Percentiles rank a stretch among this genome's conserved stretches.
Conservation (phyloP, 345 rosid species). For the Acer campestre region DNA sequence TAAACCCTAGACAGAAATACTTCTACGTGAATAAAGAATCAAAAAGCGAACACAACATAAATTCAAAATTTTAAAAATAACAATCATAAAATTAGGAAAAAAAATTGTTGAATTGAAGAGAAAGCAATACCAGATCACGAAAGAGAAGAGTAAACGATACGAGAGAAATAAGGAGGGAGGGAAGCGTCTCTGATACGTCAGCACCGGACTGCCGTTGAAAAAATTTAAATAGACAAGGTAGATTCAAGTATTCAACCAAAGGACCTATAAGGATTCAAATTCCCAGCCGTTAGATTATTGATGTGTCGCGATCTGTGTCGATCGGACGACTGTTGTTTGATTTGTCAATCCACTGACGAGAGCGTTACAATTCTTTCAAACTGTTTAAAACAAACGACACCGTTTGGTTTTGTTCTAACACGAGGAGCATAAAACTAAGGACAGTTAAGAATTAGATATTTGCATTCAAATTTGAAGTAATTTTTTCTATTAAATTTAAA, state of each 20-base stretch:
- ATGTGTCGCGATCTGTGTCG: no score
- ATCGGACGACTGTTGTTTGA: constrained; percentile 16
- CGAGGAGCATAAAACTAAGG: no score
- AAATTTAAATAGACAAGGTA: neutral
- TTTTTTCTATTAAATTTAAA: neutral
- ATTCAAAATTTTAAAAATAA: neutral
- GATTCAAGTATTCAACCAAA: neutral
- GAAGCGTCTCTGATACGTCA: constrained; percentile 38
- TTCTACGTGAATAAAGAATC: neutral
- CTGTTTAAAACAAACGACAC: neutral
- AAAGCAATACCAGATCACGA: constrained; percentile 41
- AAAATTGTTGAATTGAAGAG: neutral
- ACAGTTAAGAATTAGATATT: no score
- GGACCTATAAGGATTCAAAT: neutral
- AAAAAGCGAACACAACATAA: neutral
- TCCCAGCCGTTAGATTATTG: constrained; percentile 37
- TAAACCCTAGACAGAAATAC: constrained; percentile 5
- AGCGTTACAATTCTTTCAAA: neutral
- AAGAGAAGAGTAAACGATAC: constrained; percentile 18
- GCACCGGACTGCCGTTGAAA: constrained; percentile 55
- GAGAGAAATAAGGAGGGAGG: constrained; percentile 25
- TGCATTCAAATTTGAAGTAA: no score
- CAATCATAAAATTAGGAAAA: neutral
- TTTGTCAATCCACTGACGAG: constrained; percentile 5
- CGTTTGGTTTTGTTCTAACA: neutral